Evolutionary conservation across 2,329 filamentous ascomycete species (phyloP), one percentile per base, ranked within the genome.

Genomic region (Claviceps capensis): DNA sequence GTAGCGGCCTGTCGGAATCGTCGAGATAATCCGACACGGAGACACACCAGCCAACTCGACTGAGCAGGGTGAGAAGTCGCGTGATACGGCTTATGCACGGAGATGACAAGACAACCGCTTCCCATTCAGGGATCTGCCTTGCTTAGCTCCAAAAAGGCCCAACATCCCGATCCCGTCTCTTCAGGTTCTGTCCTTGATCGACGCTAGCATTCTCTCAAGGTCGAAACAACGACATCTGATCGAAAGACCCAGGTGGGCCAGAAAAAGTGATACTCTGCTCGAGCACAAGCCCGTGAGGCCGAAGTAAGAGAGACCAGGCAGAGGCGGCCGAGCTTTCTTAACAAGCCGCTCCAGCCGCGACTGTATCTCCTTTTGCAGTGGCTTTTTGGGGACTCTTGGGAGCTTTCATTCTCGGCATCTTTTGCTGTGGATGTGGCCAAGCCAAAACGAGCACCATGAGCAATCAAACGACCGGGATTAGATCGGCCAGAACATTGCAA

Each of bases 111-210:
- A 49, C 47, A 56, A 30, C 38, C 34, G 52, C 47, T 56, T 52
- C 54, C 57, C 56, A 52, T 53, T 51, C 50, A 57, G 51, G 53
- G 54, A 55, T 55, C 54, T 50, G 52, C 49, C 51, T 45, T 17
- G 30, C n/a, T 40, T 30, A 41, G 37, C 22, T 48, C 16, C 47
- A 34, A 40, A 2, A 30, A 30, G 13, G 38, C 42, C 51, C 37
- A 13, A 40, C 49, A 47, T 34, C 30, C 30, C 30, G 30, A 49
- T 36, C 47, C 47, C 50, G 49, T 53, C 17, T 41, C 43, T 48
- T 47, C 51, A 50, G n/a, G 34, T 43, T 52, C 34, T 45, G 43
- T 41, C 37, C 48, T 45, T 36, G 38, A 41, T 51, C 36, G 34
- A 51, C 49, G 49, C 50, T 50, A 50, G 50, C 30, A 34, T 34